Evolutionary conservation across 139 green algal genomes (phyloP).

Genomic region (Chlamydomonas sp.): DNA sequence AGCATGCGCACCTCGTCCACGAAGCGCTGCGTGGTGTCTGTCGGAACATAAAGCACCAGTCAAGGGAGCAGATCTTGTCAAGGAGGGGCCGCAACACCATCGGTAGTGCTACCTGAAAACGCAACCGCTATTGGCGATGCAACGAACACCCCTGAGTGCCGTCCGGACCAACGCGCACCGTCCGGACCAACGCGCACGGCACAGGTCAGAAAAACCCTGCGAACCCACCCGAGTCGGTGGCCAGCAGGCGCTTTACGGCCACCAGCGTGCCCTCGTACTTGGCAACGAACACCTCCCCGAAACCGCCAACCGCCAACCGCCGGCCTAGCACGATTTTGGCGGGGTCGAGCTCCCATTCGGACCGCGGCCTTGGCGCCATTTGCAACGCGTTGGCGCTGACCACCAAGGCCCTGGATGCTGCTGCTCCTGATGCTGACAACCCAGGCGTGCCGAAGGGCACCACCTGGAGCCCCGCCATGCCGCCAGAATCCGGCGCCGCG

Average conservation of each 20-base stretch:
- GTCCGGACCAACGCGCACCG: not conserved
- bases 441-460: not conserved
- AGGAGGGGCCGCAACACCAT: too few species aligned
- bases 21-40: constrained; percentile 57
- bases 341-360: constrained; percentile 67
- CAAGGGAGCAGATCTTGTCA: too few species aligned
- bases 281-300: constrained; percentile 74
- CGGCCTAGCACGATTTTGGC: constrained; percentile 49
- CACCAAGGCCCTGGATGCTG: not conserved
- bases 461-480: too few species aligned
- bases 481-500: too few species aligned
- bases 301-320: constrained; percentile 68
- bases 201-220: not conserved
- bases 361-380: not conserved
- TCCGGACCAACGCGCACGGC: not conserved
- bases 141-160: too few species aligned
- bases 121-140: too few species aligned
- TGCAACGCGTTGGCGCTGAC: not conserved
- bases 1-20: constrained; percentile 62
- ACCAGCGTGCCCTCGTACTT: constrained; percentile 78
- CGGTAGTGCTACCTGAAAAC: too few species aligned
- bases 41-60: not conserved
- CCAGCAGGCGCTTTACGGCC: constrained; percentile 75
- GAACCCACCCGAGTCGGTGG: constrained; percentile 41
- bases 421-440: not conserved